Percentiles rank a stretch among this genome's conserved stretches.
Evolutionary conservation across 2,329 filamentous ascomycete genomes (phyloP).

Genomic region (Fusarium tupiense): DNA sequence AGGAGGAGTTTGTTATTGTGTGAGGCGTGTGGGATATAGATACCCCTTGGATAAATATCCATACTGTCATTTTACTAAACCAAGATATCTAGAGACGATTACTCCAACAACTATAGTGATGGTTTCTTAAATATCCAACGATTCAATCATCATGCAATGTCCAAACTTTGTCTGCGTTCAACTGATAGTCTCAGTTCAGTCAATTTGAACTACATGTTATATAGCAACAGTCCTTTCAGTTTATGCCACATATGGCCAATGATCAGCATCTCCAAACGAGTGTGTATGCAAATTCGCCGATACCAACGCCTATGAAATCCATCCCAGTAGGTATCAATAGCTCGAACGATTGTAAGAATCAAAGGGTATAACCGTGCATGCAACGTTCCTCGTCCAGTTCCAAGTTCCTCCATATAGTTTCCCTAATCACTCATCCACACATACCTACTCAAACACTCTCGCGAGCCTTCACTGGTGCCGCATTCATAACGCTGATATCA

Average conservation of each 20-base stretch:
- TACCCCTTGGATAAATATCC: slow-evolving; percentile 3
- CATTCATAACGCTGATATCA: slow-evolving; percentile 49
- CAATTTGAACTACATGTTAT: not conserved
- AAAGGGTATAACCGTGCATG: slow-evolving; percentile 35
- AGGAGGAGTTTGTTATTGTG: slow-evolving; percentile 46
- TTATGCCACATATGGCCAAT: not conserved
- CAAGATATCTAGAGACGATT: not conserved
- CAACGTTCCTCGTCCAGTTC: not conserved
- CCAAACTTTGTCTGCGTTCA: not conserved
- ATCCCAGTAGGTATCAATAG: slow-evolving; percentile 7
- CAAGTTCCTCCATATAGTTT: not conserved
- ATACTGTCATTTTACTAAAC: not conserved
- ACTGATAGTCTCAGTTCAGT: not conserved
- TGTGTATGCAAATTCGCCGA: slow-evolving; percentile 5
- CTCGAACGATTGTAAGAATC: slow-evolving; percentile 34
- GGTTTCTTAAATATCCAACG: not conserved
- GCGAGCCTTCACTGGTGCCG: slow-evolving; percentile 50
- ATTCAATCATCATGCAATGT: not conserved
- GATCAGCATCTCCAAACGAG: slow-evolving; percentile 14
- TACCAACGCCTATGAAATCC: slow-evolving; percentile 24
- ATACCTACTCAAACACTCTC: slow-evolving; percentile 50
- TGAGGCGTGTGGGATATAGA: slow-evolving; percentile 31
- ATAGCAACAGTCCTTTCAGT: not conserved
- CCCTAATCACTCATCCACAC: not conserved
- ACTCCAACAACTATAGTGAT: not conserved